phyloP scores from a whole-genome alignment of 2,329 filamentous ascomycete genomes.

The Bipolaris bicolor region DNA sequence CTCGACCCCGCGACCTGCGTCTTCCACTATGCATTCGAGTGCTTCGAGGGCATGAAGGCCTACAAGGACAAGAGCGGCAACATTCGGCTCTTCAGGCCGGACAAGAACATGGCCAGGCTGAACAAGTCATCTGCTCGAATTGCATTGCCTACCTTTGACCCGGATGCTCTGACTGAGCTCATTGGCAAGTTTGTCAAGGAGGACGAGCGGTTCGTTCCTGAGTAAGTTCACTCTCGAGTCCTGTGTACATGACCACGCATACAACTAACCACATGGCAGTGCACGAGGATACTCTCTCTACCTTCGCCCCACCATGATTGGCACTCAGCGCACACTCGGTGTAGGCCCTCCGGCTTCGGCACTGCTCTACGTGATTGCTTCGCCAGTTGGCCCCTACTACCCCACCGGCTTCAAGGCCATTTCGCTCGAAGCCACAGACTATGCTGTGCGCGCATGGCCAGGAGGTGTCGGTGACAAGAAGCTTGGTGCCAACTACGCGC shows the following conservation, averaged over 20 bases:
- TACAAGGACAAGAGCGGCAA: constrained; percentile 85
- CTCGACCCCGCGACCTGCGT: constrained; percentile 96
- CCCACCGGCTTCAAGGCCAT: constrained; percentile 98
- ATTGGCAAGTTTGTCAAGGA: constrained; percentile 80
- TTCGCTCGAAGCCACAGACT: constrained; percentile 92
- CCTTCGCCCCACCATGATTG: constrained; percentile 94
- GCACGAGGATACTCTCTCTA: constrained; percentile 89
- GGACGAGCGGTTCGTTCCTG: constrained; percentile 88
- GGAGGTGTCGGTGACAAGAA: constrained; percentile 98
- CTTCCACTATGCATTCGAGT: constrained; percentile 98
- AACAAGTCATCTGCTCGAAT: constrained; percentile 93
- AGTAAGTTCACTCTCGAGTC: constrained; percentile 54
- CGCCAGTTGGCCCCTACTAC: constrained; percentile 96
- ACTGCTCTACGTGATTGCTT: constrained; percentile 92
- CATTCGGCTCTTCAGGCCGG: constrained; percentile 88
- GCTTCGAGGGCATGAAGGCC: constrained; percentile 99
- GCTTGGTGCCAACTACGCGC: constrained; percentile 98
- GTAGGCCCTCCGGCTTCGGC: constrained; percentile 91
- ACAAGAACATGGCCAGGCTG: constrained; percentile 94
- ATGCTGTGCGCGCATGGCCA: constrained; percentile 96
- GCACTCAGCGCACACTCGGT: constrained; percentile 91
- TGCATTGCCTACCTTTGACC: constrained; percentile 85
- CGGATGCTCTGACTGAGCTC: constrained; percentile 75
- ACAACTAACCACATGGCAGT: constrained; percentile 41
- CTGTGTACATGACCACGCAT: not conserved